Base-by-base conservation (phyloP, 768 basidiomycete genomes). In the Mycena leptocephala region DNA sequence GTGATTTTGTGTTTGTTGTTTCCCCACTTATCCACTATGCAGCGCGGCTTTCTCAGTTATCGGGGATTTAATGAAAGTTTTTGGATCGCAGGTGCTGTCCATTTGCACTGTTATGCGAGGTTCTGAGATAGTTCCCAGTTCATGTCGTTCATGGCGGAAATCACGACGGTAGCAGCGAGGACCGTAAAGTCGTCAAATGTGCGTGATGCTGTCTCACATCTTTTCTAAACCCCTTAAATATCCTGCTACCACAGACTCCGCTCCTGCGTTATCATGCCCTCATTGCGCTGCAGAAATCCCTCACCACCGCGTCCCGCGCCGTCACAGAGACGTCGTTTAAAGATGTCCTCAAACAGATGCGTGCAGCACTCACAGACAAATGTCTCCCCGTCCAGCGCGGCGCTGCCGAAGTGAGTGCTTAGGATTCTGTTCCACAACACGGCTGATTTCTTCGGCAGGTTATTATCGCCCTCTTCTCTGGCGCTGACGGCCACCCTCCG, bases 131-230 rank as follows among this genome's bases (percentile, higher is more conserved):
- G 51, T 75, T 20, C 51, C 14, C 41, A 99, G 96, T 93, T 97
- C 82, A 98, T 99, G 97, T 98, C 97, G 0, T 95, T 97, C 79
- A 94, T 97, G 92, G 90, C 93, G 33, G 98, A 99, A 82, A 95
- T 97, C 39, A 86, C 92, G 24, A 86, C 88, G 2, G 87, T 92
- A 0, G 88, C 93, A 0, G 83, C 95, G 53, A 96, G 93, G 82
- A 91, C 93, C 0, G 89, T 91, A 78, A 94, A 91, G 75, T 92
- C 93, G 11, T 96, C 95, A 37, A 90, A 86, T 79, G 97, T 95
- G 75, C 76, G 95, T 86, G 37, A 14, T 39, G 10, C 35, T n/a
- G 14, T 22, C 37, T 69, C 22, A 30, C 18, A 32, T 8, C 41
- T 26, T 28, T 39, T 67, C 35, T 48, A 41, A 48, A 22, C 59